These are phyloP conservation scores for Conoideocrella luteorostrata DNA, from an alignment of 2,329 filamentous ascomycete genomes.

Conservation along the genomic window DNA sequence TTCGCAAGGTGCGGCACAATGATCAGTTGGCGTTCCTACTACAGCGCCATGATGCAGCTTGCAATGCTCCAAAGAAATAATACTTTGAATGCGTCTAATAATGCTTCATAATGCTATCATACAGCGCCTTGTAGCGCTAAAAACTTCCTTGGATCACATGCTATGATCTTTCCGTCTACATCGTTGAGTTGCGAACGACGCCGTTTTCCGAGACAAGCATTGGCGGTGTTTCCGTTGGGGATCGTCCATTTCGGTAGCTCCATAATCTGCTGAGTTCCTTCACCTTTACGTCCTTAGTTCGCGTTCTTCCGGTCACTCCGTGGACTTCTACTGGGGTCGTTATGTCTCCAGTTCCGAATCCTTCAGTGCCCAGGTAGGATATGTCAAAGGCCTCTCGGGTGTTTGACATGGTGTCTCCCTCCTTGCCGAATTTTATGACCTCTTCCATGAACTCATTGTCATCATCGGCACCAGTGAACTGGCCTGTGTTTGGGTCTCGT, in stretches of 20 bases:
- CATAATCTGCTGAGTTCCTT: constrained; percentile 57
- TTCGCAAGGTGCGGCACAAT: too few species aligned
- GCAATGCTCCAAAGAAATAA: too few species aligned
- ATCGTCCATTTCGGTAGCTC: constrained; percentile 55
- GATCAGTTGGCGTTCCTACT: too few species aligned
- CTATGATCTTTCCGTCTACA: constrained; percentile 19
- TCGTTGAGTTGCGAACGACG: constrained; percentile 31
- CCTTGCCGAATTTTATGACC: constrained; percentile 38
- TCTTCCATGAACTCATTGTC: constrained; percentile 57
- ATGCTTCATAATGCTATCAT: too few species aligned
- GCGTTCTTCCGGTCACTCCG: constrained; percentile 21
- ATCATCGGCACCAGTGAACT: constrained; percentile 37
- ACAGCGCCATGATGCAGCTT: too few species aligned
- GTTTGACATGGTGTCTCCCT: constrained; percentile 36
- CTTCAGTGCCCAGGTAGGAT: constrained; percentile 36
- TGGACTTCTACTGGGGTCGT: constrained; percentile 32
- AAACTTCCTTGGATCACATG: too few species aligned
- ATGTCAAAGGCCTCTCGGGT: constrained; percentile 41
- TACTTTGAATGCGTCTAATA: too few species aligned
- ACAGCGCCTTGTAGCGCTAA: too few species aligned
- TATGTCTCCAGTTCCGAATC: constrained; percentile 29
- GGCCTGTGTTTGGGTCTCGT: constrained; percentile 33
- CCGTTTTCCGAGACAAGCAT: constrained; percentile 29
- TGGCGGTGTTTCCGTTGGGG: constrained; percentile 38
- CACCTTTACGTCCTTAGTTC: constrained; percentile 39